Percentiles rank a stretch among this genome's conserved stretches.
phyloP scores from a whole-genome alignment of 306 rosid genomes.

The Pueraria montana region DNA sequence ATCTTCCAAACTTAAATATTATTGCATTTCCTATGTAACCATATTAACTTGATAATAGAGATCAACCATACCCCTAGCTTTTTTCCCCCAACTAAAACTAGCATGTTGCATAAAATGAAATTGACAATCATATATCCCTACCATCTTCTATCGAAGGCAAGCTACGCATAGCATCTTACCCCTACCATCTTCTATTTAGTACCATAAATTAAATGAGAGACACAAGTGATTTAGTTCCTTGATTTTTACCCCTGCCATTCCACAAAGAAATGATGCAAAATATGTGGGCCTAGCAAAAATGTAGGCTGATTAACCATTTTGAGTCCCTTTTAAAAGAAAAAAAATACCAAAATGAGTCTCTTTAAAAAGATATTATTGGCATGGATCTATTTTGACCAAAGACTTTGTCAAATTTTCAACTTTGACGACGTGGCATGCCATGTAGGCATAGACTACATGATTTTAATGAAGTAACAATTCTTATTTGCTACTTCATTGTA shows the following conservation, averaged over 20 bases:
- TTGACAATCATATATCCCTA: background rate
- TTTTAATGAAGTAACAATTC: too few species aligned
- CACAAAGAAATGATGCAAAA: background rate
- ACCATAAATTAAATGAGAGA: background rate
- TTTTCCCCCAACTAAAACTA: background rate
- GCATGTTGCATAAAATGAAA: slow-evolving; percentile 7
- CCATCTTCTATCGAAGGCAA: background rate
- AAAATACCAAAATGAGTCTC: too few species aligned
- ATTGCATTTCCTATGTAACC: background rate
- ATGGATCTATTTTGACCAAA: too few species aligned
- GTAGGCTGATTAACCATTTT: too few species aligned
- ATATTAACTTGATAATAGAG: background rate
- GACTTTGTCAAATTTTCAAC: too few species aligned
- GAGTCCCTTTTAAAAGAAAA: too few species aligned
- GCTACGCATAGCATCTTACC: background rate
- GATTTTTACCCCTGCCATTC: background rate
- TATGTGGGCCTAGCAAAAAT: background rate
- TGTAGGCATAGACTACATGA: too few species aligned
- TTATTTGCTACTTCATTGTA: too few species aligned
- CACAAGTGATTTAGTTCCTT: background rate
- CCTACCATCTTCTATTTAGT: background rate
- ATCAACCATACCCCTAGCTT: background rate
- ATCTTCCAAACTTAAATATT: background rate
- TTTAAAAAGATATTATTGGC: too few species aligned
- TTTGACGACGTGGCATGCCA: too few species aligned